Conservation (phyloP, 2,329 filamentous ascomycete genomes). For the Beauveria rudraprayagi region DNA sequence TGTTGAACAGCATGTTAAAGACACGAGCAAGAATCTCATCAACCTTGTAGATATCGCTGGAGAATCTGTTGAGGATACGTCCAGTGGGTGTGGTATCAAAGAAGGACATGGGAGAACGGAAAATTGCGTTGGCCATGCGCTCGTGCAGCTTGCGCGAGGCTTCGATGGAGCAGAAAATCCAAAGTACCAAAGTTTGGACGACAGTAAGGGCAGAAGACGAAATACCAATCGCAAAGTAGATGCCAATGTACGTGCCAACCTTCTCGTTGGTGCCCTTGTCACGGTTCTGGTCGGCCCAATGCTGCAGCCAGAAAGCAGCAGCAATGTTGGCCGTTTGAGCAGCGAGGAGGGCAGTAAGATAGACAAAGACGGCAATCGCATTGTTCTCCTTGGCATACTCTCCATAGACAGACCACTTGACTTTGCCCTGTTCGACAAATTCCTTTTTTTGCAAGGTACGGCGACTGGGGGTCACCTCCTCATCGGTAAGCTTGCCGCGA, state of each 20-base stretch:
- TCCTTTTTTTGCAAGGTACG: constrained; percentile 86
- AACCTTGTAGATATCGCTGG: constrained; percentile 72
- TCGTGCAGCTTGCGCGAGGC: constrained; percentile 95
- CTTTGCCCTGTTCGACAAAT: constrained; percentile 86
- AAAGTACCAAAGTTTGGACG: constrained; percentile 85
- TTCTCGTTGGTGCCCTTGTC: constrained; percentile 58
- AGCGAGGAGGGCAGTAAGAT: constrained; percentile 66
- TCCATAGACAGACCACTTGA: constrained; percentile 87
- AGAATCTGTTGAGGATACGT: constrained; percentile 95
- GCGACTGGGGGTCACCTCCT: constrained; percentile 67
- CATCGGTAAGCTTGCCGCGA: constrained; percentile 74
- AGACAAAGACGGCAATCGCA: constrained; percentile 71
- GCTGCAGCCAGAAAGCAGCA: constrained; percentile 86
- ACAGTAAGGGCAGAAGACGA: constrained; percentile 80
- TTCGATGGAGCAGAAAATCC: constrained; percentile 99
- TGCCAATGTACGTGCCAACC: constrained; percentile 82
- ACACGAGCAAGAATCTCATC: constrained; percentile 92
- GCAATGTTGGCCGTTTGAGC: constrained; percentile 77
- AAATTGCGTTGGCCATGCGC: constrained; percentile 94
- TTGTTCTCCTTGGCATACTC: constrained; percentile 97
- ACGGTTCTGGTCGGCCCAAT: constrained; percentile 79
- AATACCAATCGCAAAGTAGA: constrained; percentile 93
- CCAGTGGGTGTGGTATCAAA: constrained; percentile 96
- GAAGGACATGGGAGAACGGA: constrained; percentile 96
- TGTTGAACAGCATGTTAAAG: constrained; percentile 93